A percentile compares a stretch with the other conserved stretches of the same genome.
Evolutionary conservation across 2,329 filamentous ascomycete genomes (phyloP).

Genomic region (Fusarium transvaalense): DNA sequence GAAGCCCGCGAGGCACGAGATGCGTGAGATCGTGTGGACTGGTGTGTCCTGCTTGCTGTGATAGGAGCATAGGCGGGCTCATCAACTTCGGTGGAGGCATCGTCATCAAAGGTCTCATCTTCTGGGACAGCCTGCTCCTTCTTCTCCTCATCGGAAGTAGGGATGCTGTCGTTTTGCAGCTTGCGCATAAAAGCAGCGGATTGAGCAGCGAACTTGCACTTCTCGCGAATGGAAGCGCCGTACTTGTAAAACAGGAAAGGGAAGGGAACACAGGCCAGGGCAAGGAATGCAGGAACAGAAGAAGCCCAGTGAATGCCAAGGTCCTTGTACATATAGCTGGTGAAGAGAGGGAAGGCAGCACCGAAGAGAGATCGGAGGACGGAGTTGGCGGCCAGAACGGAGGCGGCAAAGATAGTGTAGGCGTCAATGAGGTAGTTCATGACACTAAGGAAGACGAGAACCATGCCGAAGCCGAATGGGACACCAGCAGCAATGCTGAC

Average conservation of each 20-base stretch:
- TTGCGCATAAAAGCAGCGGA: slow-evolving; percentile 42
- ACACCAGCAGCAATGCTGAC: slow-evolving; percentile 56
- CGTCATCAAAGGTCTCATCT: slow-evolving; percentile 30
- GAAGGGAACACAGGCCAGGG: slow-evolving; percentile 39
- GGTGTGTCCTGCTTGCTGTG: slow-evolving; percentile 14
- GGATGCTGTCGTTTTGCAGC: slow-evolving; percentile 23
- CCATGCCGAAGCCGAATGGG: slow-evolving; percentile 66
- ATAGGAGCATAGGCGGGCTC: slow-evolving; percentile 38
- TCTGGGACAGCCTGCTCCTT: slow-evolving; percentile 18
- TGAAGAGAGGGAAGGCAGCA: slow-evolving; percentile 40
- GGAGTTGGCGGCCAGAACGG: slow-evolving; percentile 34
- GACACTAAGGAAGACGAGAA: slow-evolving; percentile 56
- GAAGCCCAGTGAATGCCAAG: slow-evolving; percentile 42
- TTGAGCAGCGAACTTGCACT: slow-evolving; percentile 42
- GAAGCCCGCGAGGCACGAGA: slow-evolving; percentile 21
- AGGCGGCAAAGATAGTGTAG: slow-evolving; percentile 42
- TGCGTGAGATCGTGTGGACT: slow-evolving; percentile 26
- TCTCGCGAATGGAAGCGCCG: slow-evolving; percentile 36
- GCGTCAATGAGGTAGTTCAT: slow-evolving; percentile 44
- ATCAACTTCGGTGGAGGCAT: slow-evolving; percentile 35
- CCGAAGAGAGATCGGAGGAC: slow-evolving; percentile 41
- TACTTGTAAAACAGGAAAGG: slow-evolving; percentile 44
- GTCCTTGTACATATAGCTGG: slow-evolving; percentile 37
- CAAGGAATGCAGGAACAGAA: slow-evolving; percentile 35
- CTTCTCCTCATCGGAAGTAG: slow-evolving; percentile 18